Evolutionary conservation across 225 moss, liverwort and hornwort species (phyloP).

Genomic region (Sphagnum contortum): DNA sequence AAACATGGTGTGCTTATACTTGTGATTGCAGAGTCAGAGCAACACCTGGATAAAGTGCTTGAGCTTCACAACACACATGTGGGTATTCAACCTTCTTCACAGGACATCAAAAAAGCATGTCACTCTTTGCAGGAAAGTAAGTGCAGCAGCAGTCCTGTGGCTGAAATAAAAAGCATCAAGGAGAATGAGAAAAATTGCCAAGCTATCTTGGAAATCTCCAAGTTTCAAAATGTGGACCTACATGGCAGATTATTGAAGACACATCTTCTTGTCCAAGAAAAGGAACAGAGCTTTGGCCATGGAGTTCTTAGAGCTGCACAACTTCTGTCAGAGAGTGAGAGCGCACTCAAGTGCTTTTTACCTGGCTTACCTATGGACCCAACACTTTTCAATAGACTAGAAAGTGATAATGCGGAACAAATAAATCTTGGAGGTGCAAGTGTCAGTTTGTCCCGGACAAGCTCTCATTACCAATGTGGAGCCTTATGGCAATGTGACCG

Average conservation of each 20-base stretch:
- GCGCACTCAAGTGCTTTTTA: neutral
- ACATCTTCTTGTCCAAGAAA: slow-evolving; percentile 8
- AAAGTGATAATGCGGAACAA: slow-evolving; percentile 26
- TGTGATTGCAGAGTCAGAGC: slow-evolving; percentile 16
- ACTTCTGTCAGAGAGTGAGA: slow-evolving; percentile 8
- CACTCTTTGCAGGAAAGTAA: neutral
- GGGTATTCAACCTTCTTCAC: too few relatives aligned
- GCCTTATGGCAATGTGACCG: slow-evolving; percentile 16
- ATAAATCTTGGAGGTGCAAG: neutral
- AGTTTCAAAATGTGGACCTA: slow-evolving; percentile 14
- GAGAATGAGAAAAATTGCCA: slow-evolving; percentile 28
- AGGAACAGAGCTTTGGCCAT: slow-evolving; percentile 46
- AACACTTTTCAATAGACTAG: slow-evolving; percentile 51
- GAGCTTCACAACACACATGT: neutral
- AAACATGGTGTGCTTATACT: too few relatives aligned
- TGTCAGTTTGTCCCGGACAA: too few relatives aligned
- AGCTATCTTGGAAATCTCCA: slow-evolving; percentile 39
- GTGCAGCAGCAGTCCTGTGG: too few relatives aligned
- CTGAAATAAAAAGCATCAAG: neutral
- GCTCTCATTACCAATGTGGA: too few relatives aligned
- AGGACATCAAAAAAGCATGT: neutral
- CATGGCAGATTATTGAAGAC: neutral
- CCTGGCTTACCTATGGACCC: slow-evolving; percentile 30
- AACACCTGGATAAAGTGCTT: slow-evolving; percentile 4
- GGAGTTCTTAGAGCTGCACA: slow-evolving; percentile 49